phyloP scores from a whole-genome alignment of 164 flowering plant species.

The Annona squamosa region DNA sequence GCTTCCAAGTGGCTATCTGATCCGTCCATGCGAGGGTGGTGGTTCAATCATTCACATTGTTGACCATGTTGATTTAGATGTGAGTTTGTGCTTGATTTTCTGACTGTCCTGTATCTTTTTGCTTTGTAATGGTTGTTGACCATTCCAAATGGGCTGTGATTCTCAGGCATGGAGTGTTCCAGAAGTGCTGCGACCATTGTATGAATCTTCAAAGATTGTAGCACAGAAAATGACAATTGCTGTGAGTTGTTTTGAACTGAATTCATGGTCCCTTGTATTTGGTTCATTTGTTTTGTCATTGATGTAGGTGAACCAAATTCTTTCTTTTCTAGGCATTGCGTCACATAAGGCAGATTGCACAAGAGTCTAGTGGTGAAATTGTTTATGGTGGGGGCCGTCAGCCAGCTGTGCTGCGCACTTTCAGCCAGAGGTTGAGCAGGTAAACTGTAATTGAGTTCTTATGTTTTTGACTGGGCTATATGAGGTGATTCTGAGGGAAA shows the following conservation, averaged over 20 bases:
- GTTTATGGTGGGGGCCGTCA: slow-evolving; percentile 62
- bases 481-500: too few species aligned
- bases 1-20: slow-evolving; percentile 73
- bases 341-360: slow-evolving; percentile 70
- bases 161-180: slow-evolving; percentile 61
- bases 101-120: background rate
- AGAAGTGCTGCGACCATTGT: slow-evolving; percentile 75
- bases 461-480: background rate
- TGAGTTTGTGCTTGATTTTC: slow-evolving; percentile 17
- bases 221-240: slow-evolving; percentile 79
- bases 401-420: slow-evolving; percentile 70
- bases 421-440: slow-evolving; percentile 75
- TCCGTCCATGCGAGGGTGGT: slow-evolving; percentile 86
- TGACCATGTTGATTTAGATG: slow-evolving; percentile 78
- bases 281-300: background rate
- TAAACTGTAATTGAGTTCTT: slow-evolving; percentile 12
- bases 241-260: slow-evolving; percentile 27
- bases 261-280: background rate
- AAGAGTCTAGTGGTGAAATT: slow-evolving; percentile 63
- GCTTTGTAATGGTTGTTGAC: background rate
- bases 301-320: background rate
- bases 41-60: slow-evolving; percentile 82
- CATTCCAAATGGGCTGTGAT: background rate
- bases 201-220: slow-evolving; percentile 69
- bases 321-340: slow-evolving; percentile 48